phyloP scores from a whole-genome alignment of 441 rosid species.

The Arabidopsis hybrid region DNA sequence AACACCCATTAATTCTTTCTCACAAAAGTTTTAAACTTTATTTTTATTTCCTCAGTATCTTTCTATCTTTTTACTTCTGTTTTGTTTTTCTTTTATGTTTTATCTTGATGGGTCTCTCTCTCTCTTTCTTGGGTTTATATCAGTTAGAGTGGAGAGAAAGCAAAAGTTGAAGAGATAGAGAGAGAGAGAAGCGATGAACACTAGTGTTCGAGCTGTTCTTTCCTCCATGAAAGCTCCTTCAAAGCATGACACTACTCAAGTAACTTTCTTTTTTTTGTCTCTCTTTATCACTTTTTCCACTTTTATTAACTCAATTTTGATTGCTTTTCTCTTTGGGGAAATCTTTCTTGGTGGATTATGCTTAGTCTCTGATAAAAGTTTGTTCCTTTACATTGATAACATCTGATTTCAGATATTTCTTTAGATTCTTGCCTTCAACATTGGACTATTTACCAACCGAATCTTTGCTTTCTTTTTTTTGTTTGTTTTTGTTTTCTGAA shows the following conservation, averaged over 20 bases:
- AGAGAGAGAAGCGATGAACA: constrained; percentile 57
- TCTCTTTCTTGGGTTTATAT: constrained; percentile 33
- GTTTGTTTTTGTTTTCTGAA: neutral
- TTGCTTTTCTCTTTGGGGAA: constrained; percentile 26
- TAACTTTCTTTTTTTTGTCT: constrained; percentile 37
- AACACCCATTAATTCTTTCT: constrained; percentile 12
- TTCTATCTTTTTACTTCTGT: constrained; percentile 41
- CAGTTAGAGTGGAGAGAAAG: constrained; percentile 42
- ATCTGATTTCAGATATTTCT: constrained; percentile 26
- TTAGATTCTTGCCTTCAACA: constrained; percentile 44
- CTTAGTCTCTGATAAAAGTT: constrained; percentile 26
- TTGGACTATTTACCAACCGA: constrained; percentile 36
- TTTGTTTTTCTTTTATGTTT: constrained; percentile 33
- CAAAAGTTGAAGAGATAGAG: constrained; percentile 35
- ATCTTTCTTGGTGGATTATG: constrained; percentile 28
- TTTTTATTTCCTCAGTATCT: neutral
- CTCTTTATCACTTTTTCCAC: constrained; percentile 15
- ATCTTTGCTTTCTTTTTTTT: constrained; percentile 22
- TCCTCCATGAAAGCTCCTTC: constrained; percentile 74
- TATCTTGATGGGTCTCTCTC: constrained; percentile 30
- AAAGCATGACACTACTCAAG: constrained; percentile 54
- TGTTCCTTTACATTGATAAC: constrained; percentile 25
- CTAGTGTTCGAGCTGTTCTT: constrained; percentile 69
- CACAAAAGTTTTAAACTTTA: constrained; percentile 6
- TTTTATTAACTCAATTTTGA: constrained; percentile 30